Evolutionary conservation across 1,284 basidiomycete species (phyloP).

Genomic region (Bjerkandera adusta): DNA sequence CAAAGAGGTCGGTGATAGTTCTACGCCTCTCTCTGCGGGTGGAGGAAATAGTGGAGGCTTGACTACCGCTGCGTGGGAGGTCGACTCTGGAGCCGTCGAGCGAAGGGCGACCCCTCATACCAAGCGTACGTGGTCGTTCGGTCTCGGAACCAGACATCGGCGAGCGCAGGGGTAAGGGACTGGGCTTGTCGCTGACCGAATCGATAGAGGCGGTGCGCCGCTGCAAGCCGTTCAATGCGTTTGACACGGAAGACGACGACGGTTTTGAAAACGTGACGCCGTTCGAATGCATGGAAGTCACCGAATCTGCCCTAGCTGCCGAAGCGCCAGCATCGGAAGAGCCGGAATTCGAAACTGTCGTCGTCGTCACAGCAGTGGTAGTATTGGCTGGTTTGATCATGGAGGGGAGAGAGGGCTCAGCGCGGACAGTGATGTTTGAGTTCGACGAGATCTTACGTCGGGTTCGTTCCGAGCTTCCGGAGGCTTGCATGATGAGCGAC

Average conservation of each 20-base stretch:
- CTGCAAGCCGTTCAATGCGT: slow-evolving; percentile 54
- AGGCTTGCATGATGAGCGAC: slow-evolving; percentile 34
- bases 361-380: slow-evolving; percentile 67
- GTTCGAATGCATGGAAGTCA: slow-evolving; percentile 36
- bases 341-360: slow-evolving; percentile 52
- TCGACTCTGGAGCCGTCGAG: slow-evolving; percentile 41
- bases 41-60: slow-evolving; percentile 35
- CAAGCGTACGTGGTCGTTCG: slow-evolving; percentile 47
- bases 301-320: slow-evolving; percentile 43
- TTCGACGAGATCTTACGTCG: slow-evolving; percentile 47
- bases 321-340: slow-evolving; percentile 35
- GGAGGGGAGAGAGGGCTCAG: slow-evolving; percentile 34
- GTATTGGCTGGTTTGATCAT: slow-evolving; percentile 53
- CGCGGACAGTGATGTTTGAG: slow-evolving; percentile 55
- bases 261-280: slow-evolving; percentile 63
- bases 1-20: slow-evolving; percentile 50
- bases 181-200: slow-evolving; percentile 29
- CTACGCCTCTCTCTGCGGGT: slow-evolving; percentile 42
- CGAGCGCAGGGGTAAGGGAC: slow-evolving; percentile 25
- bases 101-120: slow-evolving; percentile 41
- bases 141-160: slow-evolving; percentile 53
- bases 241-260: slow-evolving; percentile 47
- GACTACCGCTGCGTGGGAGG: slow-evolving; percentile 28
- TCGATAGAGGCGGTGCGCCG: slow-evolving; percentile 42
- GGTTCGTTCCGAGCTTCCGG: slow-evolving; percentile 28